A percentile compares a stretch with the other conserved stretches of the same genome.
phyloP scores from a whole-genome alignment of 805 yeast genomes.

The Clavispora santaluciae region DNA sequence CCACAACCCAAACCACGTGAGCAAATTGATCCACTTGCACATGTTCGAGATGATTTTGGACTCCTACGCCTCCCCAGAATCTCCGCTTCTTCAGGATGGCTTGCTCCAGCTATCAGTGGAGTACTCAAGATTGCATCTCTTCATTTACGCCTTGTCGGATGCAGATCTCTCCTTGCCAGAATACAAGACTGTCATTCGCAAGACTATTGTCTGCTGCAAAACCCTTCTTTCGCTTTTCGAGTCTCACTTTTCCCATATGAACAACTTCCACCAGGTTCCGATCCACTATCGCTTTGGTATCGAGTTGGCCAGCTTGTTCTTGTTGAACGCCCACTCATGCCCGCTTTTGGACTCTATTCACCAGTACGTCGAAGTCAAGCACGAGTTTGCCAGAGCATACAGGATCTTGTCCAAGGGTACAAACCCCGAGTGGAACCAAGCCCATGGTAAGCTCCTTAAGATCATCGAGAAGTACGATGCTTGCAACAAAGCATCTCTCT shows the following conservation, averaged over 20 bases:
- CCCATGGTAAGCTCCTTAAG: constrained; percentile 9
- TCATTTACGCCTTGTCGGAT: constrained; percentile 28
- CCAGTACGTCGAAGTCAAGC: constrained; percentile 10
- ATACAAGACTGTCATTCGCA: constrained; percentile 24
- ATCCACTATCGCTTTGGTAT: constrained; percentile 37
- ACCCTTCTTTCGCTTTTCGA: constrained; percentile 23
- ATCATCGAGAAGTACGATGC: constrained; percentile 12
- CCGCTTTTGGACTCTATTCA: constrained; percentile 10
- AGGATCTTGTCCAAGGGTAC: constrained; percentile 6
- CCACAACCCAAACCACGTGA: constrained; percentile 21
- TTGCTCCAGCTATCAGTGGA: constrained; percentile 30
- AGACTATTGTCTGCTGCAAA: constrained; percentile 26
- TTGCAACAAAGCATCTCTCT: constrained; percentile 6
- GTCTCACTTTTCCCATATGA: constrained; percentile 14
- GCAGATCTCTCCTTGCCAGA: constrained; percentile 21
- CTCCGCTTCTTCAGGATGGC: constrained; percentile 17
- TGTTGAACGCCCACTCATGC: constrained; percentile 24
- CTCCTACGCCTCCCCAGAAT: constrained; percentile 19
- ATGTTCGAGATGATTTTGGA: constrained; percentile 40
- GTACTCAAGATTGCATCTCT: constrained; percentile 36
- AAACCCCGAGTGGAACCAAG: constrained; percentile 6
- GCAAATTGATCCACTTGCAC: constrained; percentile 33
- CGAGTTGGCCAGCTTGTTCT: constrained; percentile 27
- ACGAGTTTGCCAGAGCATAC: constrained; percentile 9
- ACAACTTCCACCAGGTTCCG: constrained; percentile 30